Evolutionary conservation across 1,284 basidiomycete species (phyloP), one percentile per base, ranked within the genome.

Genomic region (Tilletia walkeri): DNA sequence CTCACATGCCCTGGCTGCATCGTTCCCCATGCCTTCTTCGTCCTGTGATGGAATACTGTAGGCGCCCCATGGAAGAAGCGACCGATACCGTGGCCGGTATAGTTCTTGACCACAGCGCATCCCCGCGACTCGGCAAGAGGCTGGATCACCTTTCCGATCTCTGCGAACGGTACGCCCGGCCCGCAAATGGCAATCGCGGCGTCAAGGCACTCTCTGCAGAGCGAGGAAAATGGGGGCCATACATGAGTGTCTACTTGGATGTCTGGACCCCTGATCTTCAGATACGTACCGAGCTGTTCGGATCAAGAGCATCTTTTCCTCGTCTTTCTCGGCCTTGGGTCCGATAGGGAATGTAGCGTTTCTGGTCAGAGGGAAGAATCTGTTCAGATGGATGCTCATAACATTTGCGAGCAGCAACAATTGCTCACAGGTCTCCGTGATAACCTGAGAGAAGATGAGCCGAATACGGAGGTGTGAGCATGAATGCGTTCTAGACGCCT

Each of bases 61-160:
- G 94, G 94, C 34, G 89, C 86, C 18, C 89, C 87, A 82, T 97
- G 94, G 80, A 96, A 97, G 14, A 87, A 87, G 24, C 85, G 87
- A 1, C 93, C 92, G 70, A 97, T 95, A 0, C 94, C 94, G 83
- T 96, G 94, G 0, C 93, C 92, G 0, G 87, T 88, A 76, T 92
- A 93, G 70, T 91, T 88, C 9, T 87, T 85, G 54, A 91, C 94
- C 34, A 94, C 87, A 2, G 88, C 90, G 75, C 87, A 88, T 0
- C 86, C 86, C 67, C 84, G 77, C 47, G 75, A 74, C 59, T 81
- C 80, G 0, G 85, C 85, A 39, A 85, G 81, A 0, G 85, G 82
- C 80, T 92, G 88, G 63, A 97, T 95, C 0, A 90, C 90, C 18
- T 84, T 85, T 0, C 92, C 94, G 36, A 96, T 95, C 59, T 84